Evolutionary conservation across 176 grass and related monocot species (phyloP).

Genomic region (Oryza meridionalis): DNA sequence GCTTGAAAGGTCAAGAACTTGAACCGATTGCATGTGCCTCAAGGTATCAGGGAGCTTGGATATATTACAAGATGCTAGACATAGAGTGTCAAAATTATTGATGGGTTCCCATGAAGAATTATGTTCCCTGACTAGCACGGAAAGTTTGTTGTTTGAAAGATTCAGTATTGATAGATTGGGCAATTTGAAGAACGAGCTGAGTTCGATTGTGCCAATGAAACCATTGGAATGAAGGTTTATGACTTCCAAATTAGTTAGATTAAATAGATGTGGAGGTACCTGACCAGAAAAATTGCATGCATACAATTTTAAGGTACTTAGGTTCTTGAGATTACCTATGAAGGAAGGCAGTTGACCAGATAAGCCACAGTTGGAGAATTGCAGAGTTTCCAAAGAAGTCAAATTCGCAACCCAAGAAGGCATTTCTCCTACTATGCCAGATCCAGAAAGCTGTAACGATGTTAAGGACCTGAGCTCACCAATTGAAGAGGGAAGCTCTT

Average conservation of each 20-base stretch:
- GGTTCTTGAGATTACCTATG: conserved; percentile 46
- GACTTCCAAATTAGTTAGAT: conserved; percentile 37
- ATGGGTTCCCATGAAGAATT: conserved; percentile 42
- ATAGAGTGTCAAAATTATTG: neutral
- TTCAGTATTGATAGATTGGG: conserved; percentile 43
- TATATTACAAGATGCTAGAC: conserved; percentile 56
- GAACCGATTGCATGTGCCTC: conserved; percentile 20
- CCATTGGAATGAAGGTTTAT: conserved; percentile 56
- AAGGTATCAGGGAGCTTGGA: conserved; percentile 45
- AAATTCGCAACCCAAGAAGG: conserved; percentile 40
- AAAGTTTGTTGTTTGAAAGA: conserved; percentile 65
- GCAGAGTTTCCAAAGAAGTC: neutral
- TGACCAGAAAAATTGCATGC: conserved; percentile 52
- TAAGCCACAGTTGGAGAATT: conserved; percentile 39
- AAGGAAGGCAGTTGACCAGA: conserved; percentile 47
- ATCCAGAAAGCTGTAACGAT: neutral
- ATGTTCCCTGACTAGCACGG: conserved; percentile 12
- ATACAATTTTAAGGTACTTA: conserved; percentile 46
- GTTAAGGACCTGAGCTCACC: conserved; percentile 18
- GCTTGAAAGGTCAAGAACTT: conserved; percentile 56
- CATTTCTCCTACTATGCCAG: conserved; percentile 20
- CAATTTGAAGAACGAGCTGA: conserved; percentile 40
- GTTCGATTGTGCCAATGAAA: conserved; percentile 36
- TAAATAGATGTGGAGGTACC: conserved; percentile 51
- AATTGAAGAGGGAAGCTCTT: conserved; percentile 29